Evolutionary conservation across 495 filamentous ascomycete genomes (phyloP).

Genomic region (Podospora tetraspora): DNA sequence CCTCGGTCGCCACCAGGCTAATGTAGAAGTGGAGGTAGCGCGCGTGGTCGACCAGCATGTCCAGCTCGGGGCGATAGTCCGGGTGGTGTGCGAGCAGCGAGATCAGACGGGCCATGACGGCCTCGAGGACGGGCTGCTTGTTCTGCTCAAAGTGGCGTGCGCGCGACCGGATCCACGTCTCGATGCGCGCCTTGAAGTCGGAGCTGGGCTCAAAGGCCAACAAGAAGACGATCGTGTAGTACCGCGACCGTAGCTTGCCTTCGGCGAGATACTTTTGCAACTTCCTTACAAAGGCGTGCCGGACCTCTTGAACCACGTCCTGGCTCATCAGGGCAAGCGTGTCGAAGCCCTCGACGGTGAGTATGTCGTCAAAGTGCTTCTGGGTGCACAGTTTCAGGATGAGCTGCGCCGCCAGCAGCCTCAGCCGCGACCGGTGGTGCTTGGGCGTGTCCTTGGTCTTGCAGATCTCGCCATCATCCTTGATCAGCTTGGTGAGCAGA

Average conservation of each 20-base stretch:
- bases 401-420: slow-evolving; percentile 74
- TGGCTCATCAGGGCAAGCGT: slow-evolving; percentile 71
- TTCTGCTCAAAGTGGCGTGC: slow-evolving; percentile 48
- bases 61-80: slow-evolving; percentile 67
- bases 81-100: slow-evolving; percentile 92
- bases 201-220: slow-evolving; percentile 79
- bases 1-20: slow-evolving; percentile 70
- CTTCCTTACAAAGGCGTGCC: slow-evolving; percentile 70
- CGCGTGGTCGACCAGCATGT: slow-evolving; percentile 71
- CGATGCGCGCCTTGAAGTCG: slow-evolving; percentile 61
- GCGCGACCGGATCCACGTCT: slow-evolving; percentile 86
- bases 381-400: slow-evolving; percentile 77
- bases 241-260: slow-evolving; percentile 63
- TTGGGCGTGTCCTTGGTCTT: slow-evolving; percentile 67
- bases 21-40: slow-evolving; percentile 88
- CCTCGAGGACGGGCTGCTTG: slow-evolving; percentile 67
- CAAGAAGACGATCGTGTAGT: slow-evolving; percentile 83
- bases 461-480: slow-evolving; percentile 70
- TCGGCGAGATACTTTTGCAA: slow-evolving; percentile 80
- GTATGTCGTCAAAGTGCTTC: slow-evolving; percentile 68
- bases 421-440: slow-evolving; percentile 68
- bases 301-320: slow-evolving; percentile 66
- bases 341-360: slow-evolving; percentile 71
- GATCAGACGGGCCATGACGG: slow-evolving; percentile 76
- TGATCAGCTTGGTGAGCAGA: slow-evolving; percentile 68